phyloP scores from a whole-genome alignment of 345 rosid genomes.

The Hypericum androsaemum region DNA sequence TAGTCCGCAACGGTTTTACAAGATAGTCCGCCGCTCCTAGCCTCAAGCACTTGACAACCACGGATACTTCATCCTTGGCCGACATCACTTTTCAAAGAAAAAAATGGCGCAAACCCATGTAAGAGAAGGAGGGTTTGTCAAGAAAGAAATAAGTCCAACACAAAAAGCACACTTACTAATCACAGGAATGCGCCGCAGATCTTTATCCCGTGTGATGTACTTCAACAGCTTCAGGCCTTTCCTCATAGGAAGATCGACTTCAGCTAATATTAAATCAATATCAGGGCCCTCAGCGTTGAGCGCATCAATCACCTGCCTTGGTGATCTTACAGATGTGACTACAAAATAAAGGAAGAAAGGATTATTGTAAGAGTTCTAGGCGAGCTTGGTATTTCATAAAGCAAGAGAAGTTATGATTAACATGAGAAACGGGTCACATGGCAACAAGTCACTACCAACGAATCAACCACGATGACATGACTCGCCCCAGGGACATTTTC shows the following conservation, averaged over 20 bases:
- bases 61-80: slow-evolving; percentile 68
- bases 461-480: no score
- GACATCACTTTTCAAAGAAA: slow-evolving; percentile 58
- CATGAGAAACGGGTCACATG: background rate
- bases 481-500: no score
- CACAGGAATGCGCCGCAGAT: slow-evolving; percentile 78
- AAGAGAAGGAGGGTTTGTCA: slow-evolving; percentile 2
- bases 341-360: slow-evolving; percentile 12
- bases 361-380: background rate
- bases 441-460: no score
- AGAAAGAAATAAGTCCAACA: background rate
- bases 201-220: slow-evolving; percentile 77
- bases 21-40: slow-evolving; percentile 87
- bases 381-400: slow-evolving; percentile 3
- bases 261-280: slow-evolving; percentile 88
- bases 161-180: slow-evolving; percentile 57
- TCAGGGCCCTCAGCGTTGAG: slow-evolving; percentile 92
- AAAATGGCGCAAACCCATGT: background rate
- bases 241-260: slow-evolving; percentile 89
- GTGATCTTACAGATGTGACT: slow-evolving; percentile 86
- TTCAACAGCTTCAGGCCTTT: slow-evolving; percentile 96
- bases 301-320: slow-evolving; percentile 93
- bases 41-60: slow-evolving; percentile 76
- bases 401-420: background rate
- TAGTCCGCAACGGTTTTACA: slow-evolving; percentile 74